phyloP scores from a whole-genome alignment of 345 rosid genomes.

The Lepidium sativum region DNA sequence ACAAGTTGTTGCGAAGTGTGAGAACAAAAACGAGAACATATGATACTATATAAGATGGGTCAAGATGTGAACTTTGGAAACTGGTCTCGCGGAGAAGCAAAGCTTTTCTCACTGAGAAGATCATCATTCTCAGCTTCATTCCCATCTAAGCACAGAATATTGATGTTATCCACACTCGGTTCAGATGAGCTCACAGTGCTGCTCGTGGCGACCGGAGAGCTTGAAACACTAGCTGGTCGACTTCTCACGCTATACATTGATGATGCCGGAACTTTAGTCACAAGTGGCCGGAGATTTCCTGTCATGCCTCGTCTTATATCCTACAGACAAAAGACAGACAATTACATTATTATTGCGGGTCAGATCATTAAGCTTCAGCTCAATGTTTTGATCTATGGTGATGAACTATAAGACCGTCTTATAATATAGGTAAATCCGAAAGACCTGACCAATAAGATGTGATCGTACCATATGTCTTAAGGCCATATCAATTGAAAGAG shows the following conservation, averaged over 20 bases:
- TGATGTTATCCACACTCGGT: slow-evolving; percentile 53
- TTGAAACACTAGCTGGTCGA: slow-evolving; percentile 44
- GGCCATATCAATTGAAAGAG: slow-evolving; percentile 89
- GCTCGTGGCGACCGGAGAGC: slow-evolving; percentile 73
- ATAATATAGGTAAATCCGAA: no score
- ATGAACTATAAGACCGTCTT: no score
- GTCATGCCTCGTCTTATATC: slow-evolving; percentile 67
- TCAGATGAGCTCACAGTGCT: slow-evolving; percentile 70
- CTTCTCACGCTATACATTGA: slow-evolving; percentile 72
- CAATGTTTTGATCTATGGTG: background rate
- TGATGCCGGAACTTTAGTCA: slow-evolving; percentile 67
- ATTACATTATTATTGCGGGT: background rate
- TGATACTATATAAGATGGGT: background rate
- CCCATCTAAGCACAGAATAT: slow-evolving; percentile 42
- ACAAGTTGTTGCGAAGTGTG: slow-evolving; percentile 3
- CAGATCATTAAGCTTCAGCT: background rate
- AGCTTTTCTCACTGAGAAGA: slow-evolving; percentile 41
- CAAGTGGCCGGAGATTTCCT: slow-evolving; percentile 56
- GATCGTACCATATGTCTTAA: slow-evolving; percentile 70
- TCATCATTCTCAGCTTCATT: slow-evolving; percentile 50
- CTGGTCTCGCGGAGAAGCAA: slow-evolving; percentile 37
- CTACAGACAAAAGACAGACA: slow-evolving; percentile 29
- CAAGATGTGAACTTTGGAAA: slow-evolving; percentile 24
- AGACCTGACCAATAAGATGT: background rate
- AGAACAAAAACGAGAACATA: background rate